These are phyloP conservation scores for Mycena galericulata DNA, from an alignment of 768 basidiomycete species.

Conservation along the genomic window DNA sequence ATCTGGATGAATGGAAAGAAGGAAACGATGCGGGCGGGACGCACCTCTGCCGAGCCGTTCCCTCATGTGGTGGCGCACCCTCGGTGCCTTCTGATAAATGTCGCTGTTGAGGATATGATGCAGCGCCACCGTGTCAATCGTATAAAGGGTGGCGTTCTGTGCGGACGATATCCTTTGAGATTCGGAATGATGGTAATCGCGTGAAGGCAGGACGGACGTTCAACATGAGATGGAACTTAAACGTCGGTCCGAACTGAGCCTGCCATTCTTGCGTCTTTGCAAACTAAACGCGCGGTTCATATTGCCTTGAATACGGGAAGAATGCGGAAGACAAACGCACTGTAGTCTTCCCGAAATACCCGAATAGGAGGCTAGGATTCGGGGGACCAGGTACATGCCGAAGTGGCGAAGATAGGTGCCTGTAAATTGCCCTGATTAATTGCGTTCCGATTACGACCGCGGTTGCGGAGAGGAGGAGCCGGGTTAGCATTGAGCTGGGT, in stretches of 20 bases:
- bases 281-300: neutral
- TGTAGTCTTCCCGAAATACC: constrained; percentile 1
- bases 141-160: constrained; percentile 8
- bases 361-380: constrained; percentile 7
- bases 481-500: neutral
- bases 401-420: constrained; percentile 6
- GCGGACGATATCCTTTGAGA: neutral
- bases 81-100: constrained; percentile 10
- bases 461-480: neutral
- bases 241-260: constrained; percentile 17
- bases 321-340: neutral
- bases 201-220: neutral
- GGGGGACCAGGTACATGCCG: constrained; percentile 15
- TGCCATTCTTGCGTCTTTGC: constrained; percentile 12
- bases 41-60: constrained; percentile 1
- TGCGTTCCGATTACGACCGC: neutral
- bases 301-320: neutral
- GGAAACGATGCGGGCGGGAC: too few species aligned
- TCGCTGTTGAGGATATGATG: constrained; percentile 19
- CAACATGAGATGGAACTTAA: constrained; percentile 3
- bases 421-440: neutral
- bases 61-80: neutral
- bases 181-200: neutral
- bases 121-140: constrained; percentile 13
- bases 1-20: neutral